Percentiles rank a stretch among this genome's conserved stretches.
Evolutionary conservation across 2,329 filamentous ascomycete species (phyloP).

Genomic region (Lachnellula cervina): DNA sequence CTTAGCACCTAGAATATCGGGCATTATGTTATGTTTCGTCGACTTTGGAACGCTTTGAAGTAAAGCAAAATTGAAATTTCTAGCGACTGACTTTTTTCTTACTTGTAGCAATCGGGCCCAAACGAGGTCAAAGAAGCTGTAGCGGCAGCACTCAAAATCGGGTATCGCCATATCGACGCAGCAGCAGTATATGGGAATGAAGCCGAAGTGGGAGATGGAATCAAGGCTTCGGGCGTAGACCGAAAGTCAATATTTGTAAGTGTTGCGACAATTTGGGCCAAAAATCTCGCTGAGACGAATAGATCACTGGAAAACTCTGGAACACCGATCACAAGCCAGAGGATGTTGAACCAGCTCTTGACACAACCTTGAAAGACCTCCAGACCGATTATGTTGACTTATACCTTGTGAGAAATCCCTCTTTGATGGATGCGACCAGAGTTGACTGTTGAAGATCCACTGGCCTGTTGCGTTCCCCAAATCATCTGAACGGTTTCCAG

Average conservation of each 20-base stretch:
- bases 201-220: slow-evolving; percentile 38
- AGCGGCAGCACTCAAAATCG: slow-evolving; percentile 30
- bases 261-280: not conserved
- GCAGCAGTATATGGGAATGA: slow-evolving; percentile 44
- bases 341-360: slow-evolving; percentile 42
- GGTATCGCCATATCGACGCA: slow-evolving; percentile 44
- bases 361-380: slow-evolving; percentile 45
- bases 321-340: slow-evolving; percentile 39
- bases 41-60: too few species aligned
- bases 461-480: slow-evolving; percentile 24
- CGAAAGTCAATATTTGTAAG: slow-evolving; percentile 35
- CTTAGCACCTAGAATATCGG: too few species aligned
- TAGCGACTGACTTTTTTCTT: not conserved
- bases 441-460: slow-evolving; percentile 28
- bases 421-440: not conserved
- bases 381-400: slow-evolving; percentile 49
- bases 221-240: slow-evolving; percentile 34
- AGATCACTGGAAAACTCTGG: slow-evolving; percentile 55
- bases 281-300: slow-evolving; percentile 21
- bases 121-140: slow-evolving; percentile 44
- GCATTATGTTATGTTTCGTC: too few species aligned
- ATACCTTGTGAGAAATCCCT: slow-evolving; percentile 47
- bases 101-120: slow-evolving; percentile 20
- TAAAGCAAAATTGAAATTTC: too few species aligned
- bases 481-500: slow-evolving; percentile 12